Conservation (phyloP, 2,329 filamentous ascomycete genomes). For the Sclerotinia nivalis region DNA sequence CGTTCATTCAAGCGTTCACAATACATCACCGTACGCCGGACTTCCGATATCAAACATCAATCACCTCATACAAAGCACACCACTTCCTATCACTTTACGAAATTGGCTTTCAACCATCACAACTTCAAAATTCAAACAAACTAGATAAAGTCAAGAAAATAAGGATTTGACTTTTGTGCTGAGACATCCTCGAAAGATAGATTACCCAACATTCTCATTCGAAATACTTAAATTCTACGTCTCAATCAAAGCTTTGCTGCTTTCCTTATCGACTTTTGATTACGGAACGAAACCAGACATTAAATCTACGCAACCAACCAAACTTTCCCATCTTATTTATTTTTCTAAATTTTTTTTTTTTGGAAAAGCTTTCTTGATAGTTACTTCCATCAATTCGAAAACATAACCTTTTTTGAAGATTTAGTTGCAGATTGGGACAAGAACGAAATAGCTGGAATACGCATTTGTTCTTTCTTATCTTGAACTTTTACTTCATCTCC, state of each 20-base stretch:
- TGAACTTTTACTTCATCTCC: neutral
- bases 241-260: conserved; percentile 24
- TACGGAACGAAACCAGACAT: conserved; percentile 37
- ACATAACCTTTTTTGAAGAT: neutral
- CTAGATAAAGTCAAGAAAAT: conserved; percentile 32
- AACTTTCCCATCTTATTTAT: conserved; percentile 9
- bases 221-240: conserved; percentile 3
- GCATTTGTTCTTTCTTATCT: conserved; percentile 10
- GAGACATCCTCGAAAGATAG: conserved; percentile 27
- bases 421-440: neutral
- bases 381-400: conserved; percentile 1
- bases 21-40: neutral
- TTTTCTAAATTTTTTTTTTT: conserved; percentile 8
- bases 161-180: conserved; percentile 34
- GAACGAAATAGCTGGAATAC: conserved; percentile 14
- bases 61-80: conserved; percentile 3
- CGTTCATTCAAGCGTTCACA: neutral
- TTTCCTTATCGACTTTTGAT: conserved; percentile 35
- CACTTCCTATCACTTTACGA: conserved; percentile 1
- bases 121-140: neutral
- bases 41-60: neutral
- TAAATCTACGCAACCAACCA: conserved; percentile 21
- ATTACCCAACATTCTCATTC: conserved; percentile 23
- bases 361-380: neutral
- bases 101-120: conserved; percentile 1